These are phyloP conservation scores for Mikania micrantha DNA, from an alignment of 129 eudicot species.

Conservation along the genomic window DNA sequence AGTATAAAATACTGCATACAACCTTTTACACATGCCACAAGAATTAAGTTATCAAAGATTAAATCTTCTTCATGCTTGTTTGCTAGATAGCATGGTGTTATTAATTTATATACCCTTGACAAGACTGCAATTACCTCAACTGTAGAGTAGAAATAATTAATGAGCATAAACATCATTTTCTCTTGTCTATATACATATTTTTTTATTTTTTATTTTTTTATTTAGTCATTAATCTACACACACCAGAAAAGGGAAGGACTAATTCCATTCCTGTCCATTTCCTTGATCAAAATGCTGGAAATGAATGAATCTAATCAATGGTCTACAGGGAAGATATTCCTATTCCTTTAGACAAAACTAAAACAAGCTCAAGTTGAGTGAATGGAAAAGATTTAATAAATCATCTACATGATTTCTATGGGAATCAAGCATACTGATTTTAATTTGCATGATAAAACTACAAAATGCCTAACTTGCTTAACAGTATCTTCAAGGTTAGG, in stretches of 20 bases:
- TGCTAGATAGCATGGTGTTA: neutral
- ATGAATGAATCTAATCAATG: neutral
- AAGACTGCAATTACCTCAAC: neutral
- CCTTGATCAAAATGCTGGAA: neutral
- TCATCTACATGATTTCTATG: neutral
- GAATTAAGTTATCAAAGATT: neutral
- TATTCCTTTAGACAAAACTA: neutral
- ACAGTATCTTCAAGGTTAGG: slow-evolving; percentile 5
- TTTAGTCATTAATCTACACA: neutral
- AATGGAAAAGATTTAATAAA: neutral
- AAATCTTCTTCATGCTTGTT: neutral
- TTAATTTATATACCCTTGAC: neutral
- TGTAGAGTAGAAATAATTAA: neutral
- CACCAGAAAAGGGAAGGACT: neutral
- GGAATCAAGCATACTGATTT: neutral
- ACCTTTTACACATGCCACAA: neutral
- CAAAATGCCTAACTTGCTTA: neutral
- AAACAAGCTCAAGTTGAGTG: neutral
- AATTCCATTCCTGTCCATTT: neutral
- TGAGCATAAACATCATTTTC: neutral
- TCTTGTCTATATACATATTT: neutral
- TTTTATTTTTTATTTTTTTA: neutral
- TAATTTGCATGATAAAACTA: neutral
- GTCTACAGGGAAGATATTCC: neutral
- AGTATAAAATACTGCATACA: neutral